These are phyloP conservation scores for Sugiyamaella grinbergsii DNA, from an alignment of 1,139 yeast genomes.

Conservation along the genomic window DNA sequence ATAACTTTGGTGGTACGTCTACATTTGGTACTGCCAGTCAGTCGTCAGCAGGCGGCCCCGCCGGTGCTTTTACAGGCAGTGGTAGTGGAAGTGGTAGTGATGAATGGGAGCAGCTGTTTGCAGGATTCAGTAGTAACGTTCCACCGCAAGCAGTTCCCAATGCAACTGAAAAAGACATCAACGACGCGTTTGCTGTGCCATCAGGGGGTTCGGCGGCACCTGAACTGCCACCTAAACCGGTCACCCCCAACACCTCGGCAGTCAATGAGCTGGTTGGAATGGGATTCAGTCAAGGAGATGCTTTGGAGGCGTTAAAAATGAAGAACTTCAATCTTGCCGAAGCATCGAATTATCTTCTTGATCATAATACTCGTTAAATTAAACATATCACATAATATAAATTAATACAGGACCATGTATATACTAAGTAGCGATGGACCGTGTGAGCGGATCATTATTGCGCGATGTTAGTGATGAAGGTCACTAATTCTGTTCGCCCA, in stretches of 20 bases:
- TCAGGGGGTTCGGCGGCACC: constrained; percentile 21
- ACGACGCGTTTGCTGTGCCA: constrained; percentile 32
- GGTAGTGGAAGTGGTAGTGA: constrained; percentile 44
- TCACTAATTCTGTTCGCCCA: constrained; percentile 19
- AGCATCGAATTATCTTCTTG: constrained; percentile 82
- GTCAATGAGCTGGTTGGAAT: constrained; percentile 80
- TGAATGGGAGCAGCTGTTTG: constrained; percentile 94
- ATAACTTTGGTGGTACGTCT: constrained; percentile 11
- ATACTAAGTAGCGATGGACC: neutral
- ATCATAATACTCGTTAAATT: constrained; percentile 34
- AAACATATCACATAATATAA: constrained; percentile 1
- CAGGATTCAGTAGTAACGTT: constrained; percentile 75
- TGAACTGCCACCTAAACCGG: constrained; percentile 25
- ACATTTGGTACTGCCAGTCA: constrained; percentile 14
- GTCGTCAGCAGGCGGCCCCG: constrained; percentile 17
- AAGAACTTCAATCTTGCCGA: constrained; percentile 77
- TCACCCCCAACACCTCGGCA: constrained; percentile 40
- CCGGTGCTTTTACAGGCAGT: neutral
- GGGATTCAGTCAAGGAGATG: constrained; percentile 77
- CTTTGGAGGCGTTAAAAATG: constrained; percentile 65
- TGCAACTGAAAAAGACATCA: constrained; percentile 28
- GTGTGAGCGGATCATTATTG: neutral
- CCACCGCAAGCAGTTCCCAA: constrained; percentile 28
- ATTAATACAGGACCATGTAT: constrained; percentile 10
- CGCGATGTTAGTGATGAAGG: constrained; percentile 12